Evolutionary conservation across 345 rosid species (phyloP), one percentile per base, ranked within the genome.

Genomic region (Pelargonium nanum): DNA sequence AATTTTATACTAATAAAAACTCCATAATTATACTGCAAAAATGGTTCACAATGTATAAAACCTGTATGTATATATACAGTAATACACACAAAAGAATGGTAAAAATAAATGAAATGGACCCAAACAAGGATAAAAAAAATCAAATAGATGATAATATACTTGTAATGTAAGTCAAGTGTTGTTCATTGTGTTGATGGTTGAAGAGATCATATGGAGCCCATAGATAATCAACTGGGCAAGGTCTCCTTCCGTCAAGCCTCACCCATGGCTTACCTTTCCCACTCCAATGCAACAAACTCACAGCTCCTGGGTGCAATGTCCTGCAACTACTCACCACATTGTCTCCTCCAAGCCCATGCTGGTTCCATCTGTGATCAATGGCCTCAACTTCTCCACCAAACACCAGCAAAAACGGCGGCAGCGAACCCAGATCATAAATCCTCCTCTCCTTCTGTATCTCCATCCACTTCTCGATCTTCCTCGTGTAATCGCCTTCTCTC

Each of bases 181-280:
- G n/a, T n/a, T n/a, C n/a, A n/a, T n/a, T n/a, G n/a, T n/a, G n/a
- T n/a, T n/a, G n/a, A n/a, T 34, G 45, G 13, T 72, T 79, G 21
- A 68, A 68, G 2, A 84, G 80, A 76, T 87, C 95, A 65, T 84
- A 87, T 53, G 95, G 88, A 55, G 67, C 76, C 95, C 95, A 87
- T 1, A 84, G 44, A 70, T 63, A 59, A 69, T 87, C 95, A 62
- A 84, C 70, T 0, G 88, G 78, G 61, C 95, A 87, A 1, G 95
- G 81, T 59, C 58, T 70, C 24, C 72, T 70, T 5, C 57, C 75
- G 60, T 81, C 88, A 32, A 87, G 77, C 68, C 95, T 77, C 0
- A 30, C 73, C 94, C 94, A 86, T 24, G 94, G 94, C 78, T 86
- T 86, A 57, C 87, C 89, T 65, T 80, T 87, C 9, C 94, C 95